Evolutionary conservation across 2,329 filamentous ascomycete species (phyloP), one percentile per base, ranked within the genome.

Genomic region (Botrytis fragariae): DNA sequence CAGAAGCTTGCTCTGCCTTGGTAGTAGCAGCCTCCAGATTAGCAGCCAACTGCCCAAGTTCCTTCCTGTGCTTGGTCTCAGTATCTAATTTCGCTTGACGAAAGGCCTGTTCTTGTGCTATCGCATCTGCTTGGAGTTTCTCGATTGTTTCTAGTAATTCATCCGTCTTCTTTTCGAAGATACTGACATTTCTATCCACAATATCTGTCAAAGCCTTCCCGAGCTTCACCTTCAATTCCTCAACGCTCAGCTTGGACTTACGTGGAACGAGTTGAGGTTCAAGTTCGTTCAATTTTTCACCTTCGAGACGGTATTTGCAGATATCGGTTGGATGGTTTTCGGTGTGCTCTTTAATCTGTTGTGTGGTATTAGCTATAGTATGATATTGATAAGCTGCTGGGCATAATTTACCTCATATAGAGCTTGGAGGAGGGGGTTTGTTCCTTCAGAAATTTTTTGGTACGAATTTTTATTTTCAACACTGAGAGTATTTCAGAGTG

Each of bases 201-300:
- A 39, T 4, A 14, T n/a, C 7, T 25, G 16, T 18, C 7, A 8
- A 8, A 5, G 2, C 14, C 3, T 29, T 3, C 6, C 0, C 1
- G 25, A n/a, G 6, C 37, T 44, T 29, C 37, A 35, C 4, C 7
- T 10, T 10, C 0, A 4, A 3, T 7, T 62, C 25, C 20, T 3
- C 7, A 14, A 12, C 1, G 8, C 25, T 18, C 25, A 62, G 25
- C 1, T 18, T 42, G 7, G 0, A 2, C 25, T 16, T 20, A 4
- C 8, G 8, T 25, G 20, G 20, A 25, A 37, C 20, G 35, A 22
- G 2, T 45, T 12, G 25, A n/a, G 9, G 45, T 51, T 51, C 22
- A 25, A 25, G 5, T 51, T n/a, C 25, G 48, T 25, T 22, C 20
- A 4, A 9, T 4, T 4, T 22, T 45, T 10, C 8, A 8, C 22